Evolutionary conservation across 2,329 filamentous ascomycete species (phyloP).

Genomic region (Colletotrichum melonis): DNA sequence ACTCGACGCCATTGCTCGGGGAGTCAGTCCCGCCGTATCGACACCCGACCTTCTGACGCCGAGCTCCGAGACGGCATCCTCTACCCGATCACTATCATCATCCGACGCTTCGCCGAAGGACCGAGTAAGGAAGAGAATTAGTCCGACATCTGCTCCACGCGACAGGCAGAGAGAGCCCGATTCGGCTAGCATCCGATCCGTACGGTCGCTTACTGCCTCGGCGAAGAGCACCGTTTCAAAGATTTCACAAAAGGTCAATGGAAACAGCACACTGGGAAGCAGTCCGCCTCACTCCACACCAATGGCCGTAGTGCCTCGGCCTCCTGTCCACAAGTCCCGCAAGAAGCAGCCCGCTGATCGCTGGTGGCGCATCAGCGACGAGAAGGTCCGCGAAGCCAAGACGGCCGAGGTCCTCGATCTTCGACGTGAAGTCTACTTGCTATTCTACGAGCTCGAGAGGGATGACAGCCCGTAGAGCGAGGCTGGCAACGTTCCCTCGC

Average conservation of each 20-base stretch:
- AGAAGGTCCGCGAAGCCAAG: slow-evolving; percentile 95
- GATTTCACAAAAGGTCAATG: slow-evolving; percentile 53
- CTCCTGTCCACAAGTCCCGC: slow-evolving; percentile 51
- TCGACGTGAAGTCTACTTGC: slow-evolving; percentile 94
- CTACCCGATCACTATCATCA: slow-evolving; percentile 53
- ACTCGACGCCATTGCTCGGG: slow-evolving; percentile 48
- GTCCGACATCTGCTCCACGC: slow-evolving; percentile 38
- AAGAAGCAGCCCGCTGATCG: slow-evolving; percentile 73
- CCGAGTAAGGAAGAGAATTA: slow-evolving; percentile 32
- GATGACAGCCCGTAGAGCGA: slow-evolving; percentile 40
- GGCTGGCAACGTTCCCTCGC: slow-evolving; percentile 33
- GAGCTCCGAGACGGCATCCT: slow-evolving; percentile 47
- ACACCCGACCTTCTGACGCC: slow-evolving; percentile 59
- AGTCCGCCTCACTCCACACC: slow-evolving; percentile 39
- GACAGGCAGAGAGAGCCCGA: slow-evolving; percentile 58
- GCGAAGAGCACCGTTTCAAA: slow-evolving; percentile 65
- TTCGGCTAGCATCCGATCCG: slow-evolving; percentile 64
- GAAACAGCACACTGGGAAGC: slow-evolving; percentile 33
- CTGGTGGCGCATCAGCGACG: slow-evolving; percentile 99
- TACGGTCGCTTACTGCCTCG: slow-evolving; percentile 68
- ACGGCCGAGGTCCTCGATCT: slow-evolving; percentile 91
- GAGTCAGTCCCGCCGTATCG: slow-evolving; percentile 57
- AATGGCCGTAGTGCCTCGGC: slow-evolving; percentile 35
- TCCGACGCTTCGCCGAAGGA: slow-evolving; percentile 39
- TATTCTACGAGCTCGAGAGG: slow-evolving; percentile 92